phyloP scores from a whole-genome alignment of 768 basidiomycete species.

The Suillus fuscotomentosus region DNA sequence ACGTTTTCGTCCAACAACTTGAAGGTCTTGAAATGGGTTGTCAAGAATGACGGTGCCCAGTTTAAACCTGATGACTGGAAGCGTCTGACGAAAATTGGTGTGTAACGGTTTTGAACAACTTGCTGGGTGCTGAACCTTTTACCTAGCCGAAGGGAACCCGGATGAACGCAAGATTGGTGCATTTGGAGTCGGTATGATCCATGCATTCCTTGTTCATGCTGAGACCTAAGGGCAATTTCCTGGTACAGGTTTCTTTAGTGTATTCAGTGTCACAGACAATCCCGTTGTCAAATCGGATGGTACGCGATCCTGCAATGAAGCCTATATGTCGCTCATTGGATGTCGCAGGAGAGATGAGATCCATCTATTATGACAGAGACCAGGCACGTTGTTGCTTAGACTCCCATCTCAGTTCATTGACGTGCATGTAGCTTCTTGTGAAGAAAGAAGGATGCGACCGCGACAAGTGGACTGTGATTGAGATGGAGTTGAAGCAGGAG shows the following conservation, averaged over 20 bases:
- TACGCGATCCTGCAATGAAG: neutral
- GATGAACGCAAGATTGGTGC: constrained; percentile 54
- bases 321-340: neutral
- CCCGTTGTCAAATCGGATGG: constrained; percentile 24
- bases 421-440: constrained; percentile 4
- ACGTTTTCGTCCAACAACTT: constrained; percentile 14
- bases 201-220: neutral
- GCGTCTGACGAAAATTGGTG: constrained; percentile 44
- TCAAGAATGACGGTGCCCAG: constrained; percentile 47
- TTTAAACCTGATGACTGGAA: constrained; percentile 48
- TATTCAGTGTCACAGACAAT: constrained; percentile 29
- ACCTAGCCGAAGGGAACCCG: constrained; percentile 48
- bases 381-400: constrained; percentile 8
- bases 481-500: constrained; percentile 45
- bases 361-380: constrained; percentile 9
- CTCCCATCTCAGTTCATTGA: neutral
- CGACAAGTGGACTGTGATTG: constrained; percentile 42
- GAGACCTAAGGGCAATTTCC: neutral
- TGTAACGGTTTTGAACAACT: neutral
- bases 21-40: constrained; percentile 36
- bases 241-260: constrained; percentile 22
- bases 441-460: neutral
- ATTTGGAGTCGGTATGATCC: constrained; percentile 31
- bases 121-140: neutral
- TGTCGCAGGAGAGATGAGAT: neutral